Evolutionary conservation across 179 eudicot species (phyloP).

Genomic region (Silene vulgaris): DNA sequence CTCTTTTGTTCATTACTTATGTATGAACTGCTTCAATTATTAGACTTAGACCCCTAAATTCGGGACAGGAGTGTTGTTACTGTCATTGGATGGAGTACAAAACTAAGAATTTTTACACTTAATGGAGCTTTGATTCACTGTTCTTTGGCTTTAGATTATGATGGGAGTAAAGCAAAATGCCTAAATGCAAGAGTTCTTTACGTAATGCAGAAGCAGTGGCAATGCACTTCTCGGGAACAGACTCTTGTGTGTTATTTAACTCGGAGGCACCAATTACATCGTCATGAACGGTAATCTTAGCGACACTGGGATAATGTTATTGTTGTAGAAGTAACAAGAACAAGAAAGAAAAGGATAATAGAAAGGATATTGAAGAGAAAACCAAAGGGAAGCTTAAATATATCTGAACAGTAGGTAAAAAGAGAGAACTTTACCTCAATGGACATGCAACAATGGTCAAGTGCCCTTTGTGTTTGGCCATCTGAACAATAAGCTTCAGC

Average conservation of each 20-base stretch:
- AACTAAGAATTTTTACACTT: background rate
- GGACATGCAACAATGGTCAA: constrained; percentile 60
- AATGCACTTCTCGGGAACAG: background rate
- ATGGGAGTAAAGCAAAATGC: background rate
- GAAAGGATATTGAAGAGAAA: no score
- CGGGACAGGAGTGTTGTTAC: background rate
- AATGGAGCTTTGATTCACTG: background rate
- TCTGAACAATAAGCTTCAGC: constrained; percentile 62
- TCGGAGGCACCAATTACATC: background rate
- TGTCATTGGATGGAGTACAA: no score
- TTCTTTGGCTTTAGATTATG: background rate
- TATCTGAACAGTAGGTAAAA: background rate
- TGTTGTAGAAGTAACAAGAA: background rate
- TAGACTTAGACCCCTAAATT: background rate
- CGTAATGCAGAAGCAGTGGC: background rate
- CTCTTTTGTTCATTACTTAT: background rate
- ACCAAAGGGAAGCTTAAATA: background rate
- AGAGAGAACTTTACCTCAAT: constrained; percentile 41
- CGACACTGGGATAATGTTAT: background rate
- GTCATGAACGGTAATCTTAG: background rate
- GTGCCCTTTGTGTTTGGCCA: constrained; percentile 55
- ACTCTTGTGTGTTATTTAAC: background rate
- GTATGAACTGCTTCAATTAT: background rate
- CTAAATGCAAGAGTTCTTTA: background rate
- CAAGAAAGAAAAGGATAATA: background rate